These are phyloP conservation scores for Paragyromitra xinjiangensis DNA, from an alignment of 495 filamentous ascomycete species.

Conservation along the genomic window DNA sequence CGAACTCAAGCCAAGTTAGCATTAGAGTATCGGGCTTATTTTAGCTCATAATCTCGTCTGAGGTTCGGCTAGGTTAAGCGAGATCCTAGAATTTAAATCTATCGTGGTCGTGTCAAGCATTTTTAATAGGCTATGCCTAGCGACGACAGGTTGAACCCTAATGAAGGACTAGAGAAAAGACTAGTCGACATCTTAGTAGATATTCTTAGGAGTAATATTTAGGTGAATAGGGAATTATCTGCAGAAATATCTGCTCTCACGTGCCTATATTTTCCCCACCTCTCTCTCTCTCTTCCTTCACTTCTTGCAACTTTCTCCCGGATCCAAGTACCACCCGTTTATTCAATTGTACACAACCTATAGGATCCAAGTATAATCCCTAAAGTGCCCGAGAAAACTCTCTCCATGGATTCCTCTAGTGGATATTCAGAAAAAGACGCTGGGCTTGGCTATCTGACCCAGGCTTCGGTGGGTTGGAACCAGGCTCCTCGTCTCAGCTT, in stretches of 20 bases:
- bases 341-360: not conserved
- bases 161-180: too few relatives aligned
- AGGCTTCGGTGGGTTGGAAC: constrained; percentile 11
- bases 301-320: not conserved
- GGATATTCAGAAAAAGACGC: not conserved
- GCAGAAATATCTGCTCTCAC: not conserved
- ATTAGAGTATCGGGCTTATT: too few relatives aligned
- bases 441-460: constrained; percentile 24
- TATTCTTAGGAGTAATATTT: not conserved
- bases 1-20: too few relatives aligned
- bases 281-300: not conserved
- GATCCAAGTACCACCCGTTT: not conserved
- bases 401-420: constrained; percentile 1
- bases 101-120: too few relatives aligned
- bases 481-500: constrained; percentile 12
- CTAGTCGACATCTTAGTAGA: too few relatives aligned
- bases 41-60: too few relatives aligned
- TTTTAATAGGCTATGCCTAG: too few relatives aligned
- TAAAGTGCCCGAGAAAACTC: not conserved
- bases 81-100: too few relatives aligned
- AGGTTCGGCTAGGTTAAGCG: too few relatives aligned
- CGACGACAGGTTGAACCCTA: too few relatives aligned
- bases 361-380: not conserved
- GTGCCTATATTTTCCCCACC: not conserved
- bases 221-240: not conserved